Base-by-base conservation (phyloP, 23 red algal species). In the Gracilaria gracilis region DNA sequence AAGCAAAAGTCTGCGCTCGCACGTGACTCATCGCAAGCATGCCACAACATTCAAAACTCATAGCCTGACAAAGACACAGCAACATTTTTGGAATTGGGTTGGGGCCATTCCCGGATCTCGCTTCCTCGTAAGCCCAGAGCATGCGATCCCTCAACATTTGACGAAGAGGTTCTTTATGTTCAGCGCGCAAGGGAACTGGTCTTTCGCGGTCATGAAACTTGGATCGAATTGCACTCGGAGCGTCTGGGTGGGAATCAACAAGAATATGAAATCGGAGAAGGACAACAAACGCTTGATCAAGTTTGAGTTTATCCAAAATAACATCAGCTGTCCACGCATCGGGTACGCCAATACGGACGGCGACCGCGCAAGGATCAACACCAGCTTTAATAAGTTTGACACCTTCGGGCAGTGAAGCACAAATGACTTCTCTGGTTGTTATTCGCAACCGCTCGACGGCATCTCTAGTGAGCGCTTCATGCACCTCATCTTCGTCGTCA, bases 41-140 rank as follows among this genome's bases (percentile, higher is more conserved):
- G 51, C 73, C 87, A 50, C 65, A 71, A 67, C 87, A 90, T 51
- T 90, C 87, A 67, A 90, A 80, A 58, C 87, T 90, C 87, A 90
- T 80, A 65, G 75, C 75, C 1, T 67, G 47, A 44, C 53, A 58
- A 31, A 90, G 58, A 80, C 73, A 64, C 67, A 80, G 61, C 47
- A 90, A 37, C 70, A 90, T 81, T 28, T 38, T 71, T 61, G 53
- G 54, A 28, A 62, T 47, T 34, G 36, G 79, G 44, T 80, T 81
- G 31, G 46, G 49, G 39, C 81, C 71, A 79, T 80, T 19, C 39
- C n/a, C 39, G 19, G 57, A 49, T 67, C 51, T 50, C 4, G 57
- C 38, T 54, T 48, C 71, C 9, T 71, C 40, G 47, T 75, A 73
- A 59, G 73, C 71, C 55, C 54, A 77, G 25, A 42, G 57, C 87